Base-by-base conservation (phyloP, 441 rosid species). In the Erysimum cheiri region DNA sequence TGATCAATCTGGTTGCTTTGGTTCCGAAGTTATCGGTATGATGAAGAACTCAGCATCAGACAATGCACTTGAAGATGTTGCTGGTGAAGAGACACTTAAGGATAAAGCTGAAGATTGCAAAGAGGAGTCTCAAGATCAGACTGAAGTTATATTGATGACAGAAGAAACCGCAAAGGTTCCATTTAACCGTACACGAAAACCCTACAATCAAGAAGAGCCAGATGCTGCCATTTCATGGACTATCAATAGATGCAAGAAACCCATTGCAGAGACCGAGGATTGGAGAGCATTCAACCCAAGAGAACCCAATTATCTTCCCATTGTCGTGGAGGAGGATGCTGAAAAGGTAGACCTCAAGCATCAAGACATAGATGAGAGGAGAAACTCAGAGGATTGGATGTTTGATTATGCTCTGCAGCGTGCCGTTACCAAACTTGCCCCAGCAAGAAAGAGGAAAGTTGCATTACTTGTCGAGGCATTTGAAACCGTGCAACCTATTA, bases 281-380 rank as follows among this genome's bases (percentile, higher is more conserved):
- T 40, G 35, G 72, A 77, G 70, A 60, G 59, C 58, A 10, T 91
- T 94, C 82, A 94, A 88, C 70, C 98, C 92, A 28, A 83, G 73
- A 80, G 94, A 85, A 44, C 98, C 97, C 12, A 94, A 87, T 70
- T 91, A 79, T 82, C 84, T 91, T 65, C 87, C 96, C 2, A 0
- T 85, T 48, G 85, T 73, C 8, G 75, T 78, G 4, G 92, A 82
- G 6, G 83, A 84, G 8, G 92, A 87, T 29, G 32, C 78, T 13
- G 89, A 86, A 22, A 86, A 78, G 69, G 85, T 88, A 54, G 91
- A 86, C 72, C 87, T 88, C 60, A 82, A 67, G 85, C 94, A 88
- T 70, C 88, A 80, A 50, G 75, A 72, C 77, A 80, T 73, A 44
- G 88, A 86, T 67, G 86, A 85, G 31, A 85, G 82, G 85, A 86